phyloP scores from a whole-genome alignment of 345 rosid species.

The Lepidium aucheri region DNA sequence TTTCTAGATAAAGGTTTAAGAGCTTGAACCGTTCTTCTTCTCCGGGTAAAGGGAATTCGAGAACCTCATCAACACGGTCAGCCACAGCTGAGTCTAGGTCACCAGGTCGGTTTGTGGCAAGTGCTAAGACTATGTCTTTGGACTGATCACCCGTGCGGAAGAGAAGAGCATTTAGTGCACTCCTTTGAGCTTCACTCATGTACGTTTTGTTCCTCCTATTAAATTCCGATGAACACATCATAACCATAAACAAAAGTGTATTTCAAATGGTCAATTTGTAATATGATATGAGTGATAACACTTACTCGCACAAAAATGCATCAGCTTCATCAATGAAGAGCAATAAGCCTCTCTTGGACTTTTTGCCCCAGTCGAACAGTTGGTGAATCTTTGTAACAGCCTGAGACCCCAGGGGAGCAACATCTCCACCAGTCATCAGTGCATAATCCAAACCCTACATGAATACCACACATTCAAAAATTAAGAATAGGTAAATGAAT shows the following conservation, averaged over 20 bases:
- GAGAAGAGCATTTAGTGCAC: slow-evolving; percentile 93
- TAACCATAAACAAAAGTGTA: background rate
- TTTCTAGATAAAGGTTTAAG: slow-evolving; percentile 71
- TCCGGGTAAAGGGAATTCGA: slow-evolving; percentile 84
- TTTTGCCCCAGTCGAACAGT: slow-evolving; percentile 93
- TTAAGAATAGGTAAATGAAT: background rate
- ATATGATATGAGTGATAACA: background rate
- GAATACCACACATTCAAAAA: background rate
- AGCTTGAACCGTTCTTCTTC: slow-evolving; percentile 82
- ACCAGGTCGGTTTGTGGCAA: slow-evolving; percentile 92
- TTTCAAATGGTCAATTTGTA: background rate
- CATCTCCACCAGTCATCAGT: slow-evolving; percentile 99
- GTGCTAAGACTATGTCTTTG: slow-evolving; percentile 90
- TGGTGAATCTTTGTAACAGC: slow-evolving; percentile 99
- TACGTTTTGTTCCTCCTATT: slow-evolving; percentile 86
- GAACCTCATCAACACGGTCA: slow-evolving; percentile 86
- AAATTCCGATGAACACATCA: background rate
- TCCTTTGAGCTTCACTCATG: slow-evolving; percentile 98
- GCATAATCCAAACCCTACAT: slow-evolving; percentile 96
- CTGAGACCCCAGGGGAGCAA: slow-evolving; percentile 93
- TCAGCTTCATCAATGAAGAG: slow-evolving; percentile 98
- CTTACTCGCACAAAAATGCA: slow-evolving; percentile 99
- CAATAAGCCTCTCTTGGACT: slow-evolving; percentile 77
- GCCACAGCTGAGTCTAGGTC: slow-evolving; percentile 95
- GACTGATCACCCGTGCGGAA: slow-evolving; percentile 93